Conservation (phyloP, 2,329 filamentous ascomycete genomes). For the Orbilia oligospora region DNA sequence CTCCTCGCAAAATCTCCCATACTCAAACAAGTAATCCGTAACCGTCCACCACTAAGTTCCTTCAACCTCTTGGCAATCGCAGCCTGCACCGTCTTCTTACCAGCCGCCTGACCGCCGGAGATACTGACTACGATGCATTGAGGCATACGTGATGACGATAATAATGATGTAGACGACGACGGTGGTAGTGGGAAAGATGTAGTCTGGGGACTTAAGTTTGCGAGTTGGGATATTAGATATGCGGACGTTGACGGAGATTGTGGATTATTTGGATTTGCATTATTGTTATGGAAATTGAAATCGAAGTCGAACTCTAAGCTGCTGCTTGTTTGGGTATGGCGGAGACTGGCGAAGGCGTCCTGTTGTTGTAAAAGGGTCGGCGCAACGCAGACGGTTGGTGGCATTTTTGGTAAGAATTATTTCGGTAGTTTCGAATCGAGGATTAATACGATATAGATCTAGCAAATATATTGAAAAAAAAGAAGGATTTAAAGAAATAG, state of each 20-base stretch:
- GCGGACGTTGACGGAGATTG: conserved; percentile 3
- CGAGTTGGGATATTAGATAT: conserved; percentile 19
- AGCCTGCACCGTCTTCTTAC: conserved; percentile 64
- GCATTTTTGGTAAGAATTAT: background rate
- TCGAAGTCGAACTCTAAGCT: background rate
- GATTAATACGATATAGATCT: too few relatives aligned
- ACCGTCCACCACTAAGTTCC: conserved; percentile 47
- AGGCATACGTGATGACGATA: conserved; percentile 27
- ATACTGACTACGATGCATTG: conserved; percentile 62
- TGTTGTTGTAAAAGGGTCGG: conserved; percentile 46
- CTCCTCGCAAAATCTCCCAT: conserved; percentile 61
- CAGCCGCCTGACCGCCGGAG: conserved; percentile 63
- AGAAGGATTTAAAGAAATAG: too few relatives aligned
- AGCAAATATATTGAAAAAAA: too few relatives aligned
- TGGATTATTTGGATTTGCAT: background rate
- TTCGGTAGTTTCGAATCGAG: background rate
- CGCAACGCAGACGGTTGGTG: conserved; percentile 38
- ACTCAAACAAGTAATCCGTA: conserved; percentile 61
- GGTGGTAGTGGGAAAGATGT: background rate
- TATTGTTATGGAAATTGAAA: background rate
- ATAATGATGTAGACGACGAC: background rate
- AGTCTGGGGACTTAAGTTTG: background rate
- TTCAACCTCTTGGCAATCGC: conserved; percentile 60
- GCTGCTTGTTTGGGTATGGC: conserved; percentile 16
- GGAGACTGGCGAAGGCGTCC: conserved; percentile 25